Conservation (phyloP, 805 yeast species). For the Allodekkera sacchari region DNA sequence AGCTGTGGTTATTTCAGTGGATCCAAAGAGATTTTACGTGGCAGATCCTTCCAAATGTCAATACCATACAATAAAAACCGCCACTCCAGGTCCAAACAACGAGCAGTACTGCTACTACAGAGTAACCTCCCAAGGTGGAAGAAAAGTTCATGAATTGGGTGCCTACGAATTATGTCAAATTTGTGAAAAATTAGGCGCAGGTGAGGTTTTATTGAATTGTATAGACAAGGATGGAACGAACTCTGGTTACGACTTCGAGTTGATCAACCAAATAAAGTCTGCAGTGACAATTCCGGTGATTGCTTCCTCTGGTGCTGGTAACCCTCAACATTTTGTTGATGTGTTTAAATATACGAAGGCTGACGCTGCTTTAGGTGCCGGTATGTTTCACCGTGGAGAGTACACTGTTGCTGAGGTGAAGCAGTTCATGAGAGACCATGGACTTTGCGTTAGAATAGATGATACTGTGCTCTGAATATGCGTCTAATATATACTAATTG, state of each 20-base stretch:
- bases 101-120: constrained; percentile 89
- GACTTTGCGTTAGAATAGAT: constrained; percentile 71
- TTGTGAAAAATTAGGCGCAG: constrained; percentile 91
- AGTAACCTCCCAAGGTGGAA: constrained; percentile 94
- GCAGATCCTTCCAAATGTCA: constrained; percentile 47
- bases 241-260: constrained; percentile 85
- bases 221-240: constrained; percentile 97
- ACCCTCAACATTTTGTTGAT: constrained; percentile 81
- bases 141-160: constrained; percentile 80
- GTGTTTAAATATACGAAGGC: constrained; percentile 76
- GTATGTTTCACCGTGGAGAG: constrained; percentile 95
- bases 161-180: constrained; percentile 85
- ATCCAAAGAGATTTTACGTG: constrained; percentile 84
- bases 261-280: constrained; percentile 66
- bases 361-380: constrained; percentile 98
- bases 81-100: constrained; percentile 74
- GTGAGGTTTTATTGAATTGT: constrained; percentile 87
- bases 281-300: constrained; percentile 86
- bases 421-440: constrained; percentile 45
- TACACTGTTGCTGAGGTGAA: constrained; percentile 84
- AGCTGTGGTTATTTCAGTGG: constrained; percentile 98
- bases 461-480: constrained; percentile 8
- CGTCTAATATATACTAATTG: too few relatives aligned
- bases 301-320: constrained; percentile 97
- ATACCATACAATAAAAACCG: constrained; percentile 58